Percentiles rank a stretch among this genome's conserved stretches.
phyloP scores from a whole-genome alignment of 2,329 filamentous ascomycete species.

The Didymella sp. region DNA sequence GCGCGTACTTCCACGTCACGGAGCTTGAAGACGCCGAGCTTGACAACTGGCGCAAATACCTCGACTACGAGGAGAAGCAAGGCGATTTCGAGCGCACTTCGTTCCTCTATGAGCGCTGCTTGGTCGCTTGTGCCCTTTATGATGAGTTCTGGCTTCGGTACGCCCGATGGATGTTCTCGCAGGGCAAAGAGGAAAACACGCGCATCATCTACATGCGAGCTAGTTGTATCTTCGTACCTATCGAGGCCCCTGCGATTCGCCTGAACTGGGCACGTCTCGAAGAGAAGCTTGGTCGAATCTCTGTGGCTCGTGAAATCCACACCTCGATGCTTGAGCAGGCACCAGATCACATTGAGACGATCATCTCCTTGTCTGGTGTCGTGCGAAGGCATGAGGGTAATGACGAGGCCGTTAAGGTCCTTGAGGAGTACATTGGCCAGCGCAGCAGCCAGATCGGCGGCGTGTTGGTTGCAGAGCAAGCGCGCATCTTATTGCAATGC shows the following conservation, averaged over 20 bases:
- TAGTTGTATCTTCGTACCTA: conserved; percentile 82
- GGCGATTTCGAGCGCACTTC: conserved; percentile 76
- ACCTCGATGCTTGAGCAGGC: conserved; percentile 76
- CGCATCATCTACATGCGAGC: conserved; percentile 92
- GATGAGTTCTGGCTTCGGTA: conserved; percentile 99
- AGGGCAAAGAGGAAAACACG: conserved; percentile 84
- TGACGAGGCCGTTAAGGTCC: conserved; percentile 82
- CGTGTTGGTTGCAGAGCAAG: conserved; percentile 87
- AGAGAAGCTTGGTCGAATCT: conserved; percentile 78
- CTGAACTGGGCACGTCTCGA: conserved; percentile 95
- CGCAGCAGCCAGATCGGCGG: conserved; percentile 83
- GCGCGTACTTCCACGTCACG: conserved; percentile 95
- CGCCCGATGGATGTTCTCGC: conserved; percentile 83
- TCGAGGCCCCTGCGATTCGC: conserved; percentile 82
- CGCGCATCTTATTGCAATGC: conserved; percentile 83
- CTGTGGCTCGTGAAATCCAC: conserved; percentile 84
- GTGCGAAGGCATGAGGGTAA: conserved; percentile 82
- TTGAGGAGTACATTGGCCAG: conserved; percentile 77
- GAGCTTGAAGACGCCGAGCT: conserved; percentile 87
- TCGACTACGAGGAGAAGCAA: conserved; percentile 92
- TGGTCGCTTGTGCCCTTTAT: conserved; percentile 92
- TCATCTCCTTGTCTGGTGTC: conserved; percentile 86
- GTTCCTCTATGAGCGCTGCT: conserved; percentile 90
- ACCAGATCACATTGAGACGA: conserved; percentile 84
- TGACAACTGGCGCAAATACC: conserved; percentile 91